Evolutionary conservation across 1,284 basidiomycete species (phyloP).

Genomic region (Tilletia setariae): DNA sequence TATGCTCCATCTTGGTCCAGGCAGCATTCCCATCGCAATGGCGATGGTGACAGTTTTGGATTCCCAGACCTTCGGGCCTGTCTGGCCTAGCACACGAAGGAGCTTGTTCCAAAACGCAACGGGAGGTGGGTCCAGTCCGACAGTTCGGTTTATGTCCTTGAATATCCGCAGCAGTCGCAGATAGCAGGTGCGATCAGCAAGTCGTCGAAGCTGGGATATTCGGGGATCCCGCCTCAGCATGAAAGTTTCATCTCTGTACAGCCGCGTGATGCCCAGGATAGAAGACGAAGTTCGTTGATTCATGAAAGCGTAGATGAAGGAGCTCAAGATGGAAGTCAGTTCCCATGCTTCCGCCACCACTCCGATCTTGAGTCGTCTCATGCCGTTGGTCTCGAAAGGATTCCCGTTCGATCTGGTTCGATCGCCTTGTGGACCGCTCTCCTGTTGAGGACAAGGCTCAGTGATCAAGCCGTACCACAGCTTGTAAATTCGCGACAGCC

Average conservation of each 20-base stretch:
- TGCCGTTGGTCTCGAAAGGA: neutral
- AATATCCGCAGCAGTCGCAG: neutral
- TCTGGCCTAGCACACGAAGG: neutral
- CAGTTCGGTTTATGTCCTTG: neutral
- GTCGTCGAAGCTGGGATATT: neutral
- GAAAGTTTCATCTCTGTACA: neutral
- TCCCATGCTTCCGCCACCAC: neutral
- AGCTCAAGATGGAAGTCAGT: neutral
- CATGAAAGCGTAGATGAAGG: neutral
- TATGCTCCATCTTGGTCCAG: too few relatives aligned
- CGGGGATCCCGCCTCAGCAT: too few relatives aligned
- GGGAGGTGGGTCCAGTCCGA: neutral
- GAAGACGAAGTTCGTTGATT: neutral
- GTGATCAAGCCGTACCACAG: neutral
- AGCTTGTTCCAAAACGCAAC: neutral
- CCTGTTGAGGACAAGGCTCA: neutral
- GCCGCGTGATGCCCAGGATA: neutral
- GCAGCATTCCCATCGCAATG: neutral
- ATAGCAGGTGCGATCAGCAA: neutral
- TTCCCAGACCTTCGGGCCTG: neutral
- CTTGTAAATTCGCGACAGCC: slow-evolving; percentile 11
- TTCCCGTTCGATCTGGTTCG: neutral
- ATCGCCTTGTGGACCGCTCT: neutral
- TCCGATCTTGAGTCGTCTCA: neutral
- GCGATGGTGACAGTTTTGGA: neutral